A percentile compares a stretch with the other conserved stretches of the same genome.
These are phyloP conservation scores for Blastobotrys petasosporus DNA, from an alignment of 1,139 yeast genomes.

Conservation along the genomic window DNA sequence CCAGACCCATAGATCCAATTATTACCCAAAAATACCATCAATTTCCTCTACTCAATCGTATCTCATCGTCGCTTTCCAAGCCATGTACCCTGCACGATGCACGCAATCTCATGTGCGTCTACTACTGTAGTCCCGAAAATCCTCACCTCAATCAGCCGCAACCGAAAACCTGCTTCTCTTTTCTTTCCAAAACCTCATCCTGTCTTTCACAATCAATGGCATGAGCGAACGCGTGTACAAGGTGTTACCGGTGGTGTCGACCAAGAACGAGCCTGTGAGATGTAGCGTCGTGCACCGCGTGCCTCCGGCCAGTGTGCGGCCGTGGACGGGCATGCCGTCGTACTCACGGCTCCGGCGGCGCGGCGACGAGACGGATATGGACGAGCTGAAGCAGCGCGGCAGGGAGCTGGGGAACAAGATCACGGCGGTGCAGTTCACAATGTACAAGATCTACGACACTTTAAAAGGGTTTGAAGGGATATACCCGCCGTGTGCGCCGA, in stretches of 20 bases:
- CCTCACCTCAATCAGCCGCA: too few species aligned
- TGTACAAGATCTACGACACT: constrained; percentile 5
- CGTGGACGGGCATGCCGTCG: constrained; percentile 11
- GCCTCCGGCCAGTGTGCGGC: constrained; percentile 8
- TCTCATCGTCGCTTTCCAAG: too few species aligned
- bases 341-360: not conserved
- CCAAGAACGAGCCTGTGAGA: constrained; percentile 6
- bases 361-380: not conserved
- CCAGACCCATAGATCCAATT: too few species aligned
- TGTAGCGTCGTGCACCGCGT: constrained; percentile 6
- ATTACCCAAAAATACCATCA: too few species aligned
- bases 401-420: constrained; percentile 7
- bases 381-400: constrained; percentile 1
- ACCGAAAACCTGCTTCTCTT: too few species aligned
- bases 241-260: constrained; percentile 1
- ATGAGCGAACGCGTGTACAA: not conserved
- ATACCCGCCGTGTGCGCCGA: constrained; percentile 9
- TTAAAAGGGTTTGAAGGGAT: not conserved
- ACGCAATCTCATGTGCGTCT: too few species aligned
- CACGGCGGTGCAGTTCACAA: constrained; percentile 8
- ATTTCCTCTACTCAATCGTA: too few species aligned
- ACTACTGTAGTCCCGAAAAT: too few species aligned
- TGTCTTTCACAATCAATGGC: not conserved
- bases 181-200: not conserved
- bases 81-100: too few species aligned